phyloP scores from a whole-genome alignment of 805 yeast species.

The Candida germanica region DNA sequence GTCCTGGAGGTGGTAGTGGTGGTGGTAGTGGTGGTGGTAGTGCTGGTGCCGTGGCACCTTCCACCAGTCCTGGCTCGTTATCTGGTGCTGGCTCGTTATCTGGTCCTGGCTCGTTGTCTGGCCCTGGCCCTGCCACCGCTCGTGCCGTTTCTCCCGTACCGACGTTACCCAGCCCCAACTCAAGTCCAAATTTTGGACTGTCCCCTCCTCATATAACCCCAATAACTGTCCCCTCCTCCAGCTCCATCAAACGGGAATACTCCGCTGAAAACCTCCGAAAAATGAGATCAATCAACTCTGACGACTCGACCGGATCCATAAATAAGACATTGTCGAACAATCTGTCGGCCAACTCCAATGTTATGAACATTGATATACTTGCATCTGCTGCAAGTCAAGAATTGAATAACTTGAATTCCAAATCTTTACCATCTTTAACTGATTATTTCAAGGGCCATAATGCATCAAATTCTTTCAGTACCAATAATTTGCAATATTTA shows the following conservation, averaged over 20 bases:
- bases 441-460: constrained; percentile 37
- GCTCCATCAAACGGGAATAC: not conserved
- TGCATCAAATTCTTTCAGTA: constrained; percentile 14
- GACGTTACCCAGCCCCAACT: not conserved
- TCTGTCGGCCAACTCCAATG: not conserved
- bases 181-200: no score
- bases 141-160: not conserved
- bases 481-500: constrained; percentile 22
- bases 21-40: not conserved
- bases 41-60: no score
- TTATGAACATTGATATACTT: constrained; percentile 44
- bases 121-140: no score
- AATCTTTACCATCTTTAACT: constrained; percentile 50
- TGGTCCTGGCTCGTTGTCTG: no score
- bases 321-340: constrained; percentile 1
- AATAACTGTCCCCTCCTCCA: not conserved
- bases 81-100: no score
- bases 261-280: constrained; percentile 5
- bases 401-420: constrained; percentile 41
- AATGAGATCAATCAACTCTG: constrained; percentile 7
- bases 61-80: no score
- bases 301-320: constrained; percentile 3
- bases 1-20: not conserved
- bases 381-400: constrained; percentile 58
- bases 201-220: no score